Conservation (phyloP, 2,329 filamentous ascomycete genomes). For the Grosmannia huntii region DNA sequence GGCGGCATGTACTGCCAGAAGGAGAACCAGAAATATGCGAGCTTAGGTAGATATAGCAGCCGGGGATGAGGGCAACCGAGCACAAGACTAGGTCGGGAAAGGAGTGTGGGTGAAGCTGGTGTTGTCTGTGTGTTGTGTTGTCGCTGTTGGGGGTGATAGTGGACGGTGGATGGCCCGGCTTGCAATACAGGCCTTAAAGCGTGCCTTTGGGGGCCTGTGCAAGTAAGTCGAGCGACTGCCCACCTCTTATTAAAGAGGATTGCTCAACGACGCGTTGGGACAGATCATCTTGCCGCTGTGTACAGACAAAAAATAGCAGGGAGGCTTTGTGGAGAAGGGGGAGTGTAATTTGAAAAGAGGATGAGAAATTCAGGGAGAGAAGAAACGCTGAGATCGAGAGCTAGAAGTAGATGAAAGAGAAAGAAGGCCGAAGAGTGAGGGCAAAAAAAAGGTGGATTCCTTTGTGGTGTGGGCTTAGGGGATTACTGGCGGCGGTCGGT, state of each 20-base stretch:
- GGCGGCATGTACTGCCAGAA: background rate
- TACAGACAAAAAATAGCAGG: background rate
- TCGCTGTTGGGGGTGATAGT: background rate
- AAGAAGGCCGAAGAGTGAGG: background rate
- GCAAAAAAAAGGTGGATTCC: background rate
- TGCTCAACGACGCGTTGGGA: background rate
- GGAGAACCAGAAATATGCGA: background rate
- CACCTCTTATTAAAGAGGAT: slow-evolving; percentile 9
- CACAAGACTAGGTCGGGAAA: background rate
- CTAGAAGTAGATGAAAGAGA: background rate
- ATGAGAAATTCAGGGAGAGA: background rate
- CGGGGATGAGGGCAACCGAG: background rate
- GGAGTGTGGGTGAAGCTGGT: background rate
- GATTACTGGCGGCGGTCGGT: slow-evolving; percentile 2
- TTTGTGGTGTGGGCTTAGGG: background rate
- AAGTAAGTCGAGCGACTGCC: slow-evolving; percentile 4
- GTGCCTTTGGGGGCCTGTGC: background rate
- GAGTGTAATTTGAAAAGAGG: background rate
- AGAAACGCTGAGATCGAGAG: background rate
- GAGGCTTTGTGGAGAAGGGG: background rate
- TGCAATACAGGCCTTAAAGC: background rate
- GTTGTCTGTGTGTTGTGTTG: background rate
- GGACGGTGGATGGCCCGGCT: background rate
- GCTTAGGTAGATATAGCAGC: background rate
- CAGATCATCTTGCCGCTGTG: slow-evolving; percentile 8